Base-by-base conservation (phyloP, 1,139 yeast genomes). In the Sugiyamaella grinbergsii region DNA sequence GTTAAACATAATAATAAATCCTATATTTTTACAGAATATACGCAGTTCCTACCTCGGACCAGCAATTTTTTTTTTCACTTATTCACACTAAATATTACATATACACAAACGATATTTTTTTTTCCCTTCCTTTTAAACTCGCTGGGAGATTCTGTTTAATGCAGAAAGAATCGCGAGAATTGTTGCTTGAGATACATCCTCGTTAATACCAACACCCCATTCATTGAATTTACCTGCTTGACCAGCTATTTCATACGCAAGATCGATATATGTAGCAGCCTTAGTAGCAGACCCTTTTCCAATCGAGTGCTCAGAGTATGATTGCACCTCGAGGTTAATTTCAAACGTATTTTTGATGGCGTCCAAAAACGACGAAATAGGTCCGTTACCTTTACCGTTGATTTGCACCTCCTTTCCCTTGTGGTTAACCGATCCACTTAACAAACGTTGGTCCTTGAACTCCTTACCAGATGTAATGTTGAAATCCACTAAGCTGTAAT, bases 151-250 rank as follows among this genome's bases (percentile, higher is more conserved):
- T 42, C 64, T 45, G 57, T 89, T 90, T 56, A 89, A 75, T 50
- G 88, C 82, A 38, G 95, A 82, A 40, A 90, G 71, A 52, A 91
- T 77, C 15, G 97, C 87, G 62, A 82, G 79, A 71, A 88, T 81
- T 13, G 95, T 84, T 41, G 98, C 95, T 64, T 85, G 89, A 28
- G 95, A 84, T 38, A 90, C 96, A 76, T 93, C 98, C 68, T 85
- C 89, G 66, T 90, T 83, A 54, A 91, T 83, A 64, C 97, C 98
- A 51, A 89, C 90, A 71, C 98, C 98, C 97, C 98, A 91, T 66
- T 81, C 79, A 24, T 74, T 70, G 37, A 73, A 71, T 47, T 75
- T 73, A 56, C 77, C 76, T 48, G 76, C 76, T 29, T 50, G 46
- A 16, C 36, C 36, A 10, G 51, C 51, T 43, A 62, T 58, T 16